Evolutionary conservation across 2,329 filamentous ascomycete genomes (phyloP).

Genomic region (Ascomycota sp.): DNA sequence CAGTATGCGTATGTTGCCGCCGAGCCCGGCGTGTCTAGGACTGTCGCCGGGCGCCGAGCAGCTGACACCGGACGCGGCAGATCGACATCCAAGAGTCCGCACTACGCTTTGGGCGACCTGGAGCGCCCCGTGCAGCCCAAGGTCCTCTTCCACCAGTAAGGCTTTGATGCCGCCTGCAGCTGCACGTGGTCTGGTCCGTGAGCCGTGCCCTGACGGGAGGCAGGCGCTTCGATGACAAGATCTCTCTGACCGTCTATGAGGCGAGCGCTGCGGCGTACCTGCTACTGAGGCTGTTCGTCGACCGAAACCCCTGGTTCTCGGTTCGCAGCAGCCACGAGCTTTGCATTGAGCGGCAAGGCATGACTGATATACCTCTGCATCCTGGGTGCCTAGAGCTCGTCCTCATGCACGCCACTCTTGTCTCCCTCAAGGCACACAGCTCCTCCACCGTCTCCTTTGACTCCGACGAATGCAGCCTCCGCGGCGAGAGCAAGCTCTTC

Average conservation of each 20-base stretch:
- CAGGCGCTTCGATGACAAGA: conserved; percentile 31
- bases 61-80: conserved; percentile 8
- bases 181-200: no score
- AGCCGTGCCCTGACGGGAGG: conserved; percentile 1
- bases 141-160: conserved; percentile 34
- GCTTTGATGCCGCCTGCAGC: no score
- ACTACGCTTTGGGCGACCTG: conserved; percentile 20
- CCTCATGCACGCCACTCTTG: conserved; percentile 36
- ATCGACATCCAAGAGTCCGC: conserved; percentile 25
- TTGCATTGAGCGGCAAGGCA: conserved; percentile 26
- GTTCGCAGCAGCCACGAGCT: conserved; percentile 33
- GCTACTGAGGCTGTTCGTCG: conserved; percentile 22
- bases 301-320: conserved; percentile 23
- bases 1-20: conserved; percentile 5
- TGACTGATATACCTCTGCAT: no score
- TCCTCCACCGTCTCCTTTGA: conserved; percentile 21
- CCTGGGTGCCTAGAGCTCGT: conserved; percentile 38
- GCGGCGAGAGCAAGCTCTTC: conserved; percentile 30
- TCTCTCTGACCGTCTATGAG: conserved; percentile 34
- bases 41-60: background rate
- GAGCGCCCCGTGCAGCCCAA: conserved; percentile 25
- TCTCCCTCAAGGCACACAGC: conserved; percentile 33
- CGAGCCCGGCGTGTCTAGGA: background rate
- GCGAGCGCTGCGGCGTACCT: conserved; percentile 29
- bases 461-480: conserved; percentile 24